Base-by-base conservation (phyloP, 177 flowering plant species). In the Tripterygium wilfordii region DNA sequence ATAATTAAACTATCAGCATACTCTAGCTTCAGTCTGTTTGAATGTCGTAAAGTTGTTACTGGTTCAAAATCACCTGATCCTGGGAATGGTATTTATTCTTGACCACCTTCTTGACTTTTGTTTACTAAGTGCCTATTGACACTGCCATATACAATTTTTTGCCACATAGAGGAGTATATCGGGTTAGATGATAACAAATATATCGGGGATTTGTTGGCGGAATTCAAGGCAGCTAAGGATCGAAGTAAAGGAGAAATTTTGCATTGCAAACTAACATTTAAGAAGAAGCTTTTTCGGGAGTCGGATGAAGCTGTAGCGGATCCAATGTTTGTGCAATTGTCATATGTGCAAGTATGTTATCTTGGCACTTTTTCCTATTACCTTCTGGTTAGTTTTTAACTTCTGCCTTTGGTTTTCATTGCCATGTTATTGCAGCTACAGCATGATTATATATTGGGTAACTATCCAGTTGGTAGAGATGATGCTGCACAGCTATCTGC, bases 391-490 rank as follows among this genome's bases (percentile, higher is more conserved):
- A 7, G 43, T n/a, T 6, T 27, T 17, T 25, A 14, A 42, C 16
- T 30, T 41, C 3, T 16, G 12, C 5, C 3, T 20, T 2, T 18
- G 20, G 42, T 38, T 36, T 45, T 9, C 42, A 17, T 43, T 37
- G 27, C 48, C 27, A 18, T 51, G 4, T 45, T 65, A 22, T 51
- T 57, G 48, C 85, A 94, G 99, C 65, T 94, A 69, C 99, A 90
- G 79, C 96, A 90, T 74, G 99, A 94, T 67, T 94, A 94, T 71
- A 74, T 88, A 17, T 54, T 80, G 71, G 99, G 99, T 13, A 90
- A 94, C 70, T 94, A 94, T 76, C 99, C 99, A 43, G 95, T 94
- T 71, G 99, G 97, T 55, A 77, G 84, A 64, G 97, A 90, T 59
- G 99, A 94, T 72, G 97, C 97, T 63, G 94, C 96, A 16, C 92